A percentile compares a stretch with the other conserved stretches of the same genome.
These are phyloP conservation scores for Oryza officinalis DNA, from an alignment of 176 grass and related monocot species.

Conservation along the genomic window DNA sequence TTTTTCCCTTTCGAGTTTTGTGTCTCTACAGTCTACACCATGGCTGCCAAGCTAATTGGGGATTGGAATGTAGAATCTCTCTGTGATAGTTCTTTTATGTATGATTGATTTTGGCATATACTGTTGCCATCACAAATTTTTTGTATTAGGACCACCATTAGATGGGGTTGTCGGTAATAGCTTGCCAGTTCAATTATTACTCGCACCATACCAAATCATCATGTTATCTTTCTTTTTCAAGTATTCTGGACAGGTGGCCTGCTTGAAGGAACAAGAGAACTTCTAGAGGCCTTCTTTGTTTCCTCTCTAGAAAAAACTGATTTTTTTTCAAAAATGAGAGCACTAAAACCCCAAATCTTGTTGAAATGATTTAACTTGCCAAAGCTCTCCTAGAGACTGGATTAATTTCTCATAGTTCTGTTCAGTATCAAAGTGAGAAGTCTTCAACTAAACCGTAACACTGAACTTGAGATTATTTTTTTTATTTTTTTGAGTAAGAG, in stretches of 20 bases:
- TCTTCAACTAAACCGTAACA: not conserved
- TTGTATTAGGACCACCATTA: not conserved
- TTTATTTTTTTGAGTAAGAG: too few species aligned
- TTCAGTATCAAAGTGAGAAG: not conserved
- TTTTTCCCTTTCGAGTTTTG: too few species aligned
- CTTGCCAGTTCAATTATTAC: constrained; percentile 7
- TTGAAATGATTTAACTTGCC: not conserved
- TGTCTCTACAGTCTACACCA: too few species aligned
- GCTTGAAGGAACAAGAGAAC: not conserved
- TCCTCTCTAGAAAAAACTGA: not conserved
- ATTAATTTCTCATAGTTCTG: not conserved
- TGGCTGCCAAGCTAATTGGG: not conserved
- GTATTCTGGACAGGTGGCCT: not conserved
- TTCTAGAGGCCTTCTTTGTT: not conserved
- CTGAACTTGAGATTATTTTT: not conserved
- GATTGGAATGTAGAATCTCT: not conserved
- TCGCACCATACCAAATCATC: not conserved
- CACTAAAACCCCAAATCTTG: not conserved
- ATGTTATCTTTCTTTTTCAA: too few species aligned
- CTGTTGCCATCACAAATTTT: not conserved
- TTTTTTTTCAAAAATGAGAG: not conserved
- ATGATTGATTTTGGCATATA: not conserved
- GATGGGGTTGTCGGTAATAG: too few species aligned
- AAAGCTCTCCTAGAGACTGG: not conserved
- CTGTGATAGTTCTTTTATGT: not conserved